Percentiles rank a stretch among this genome's conserved stretches.
Conservation (phyloP, 2,329 filamentous ascomycete species). For the Alternaria postmessia region DNA sequence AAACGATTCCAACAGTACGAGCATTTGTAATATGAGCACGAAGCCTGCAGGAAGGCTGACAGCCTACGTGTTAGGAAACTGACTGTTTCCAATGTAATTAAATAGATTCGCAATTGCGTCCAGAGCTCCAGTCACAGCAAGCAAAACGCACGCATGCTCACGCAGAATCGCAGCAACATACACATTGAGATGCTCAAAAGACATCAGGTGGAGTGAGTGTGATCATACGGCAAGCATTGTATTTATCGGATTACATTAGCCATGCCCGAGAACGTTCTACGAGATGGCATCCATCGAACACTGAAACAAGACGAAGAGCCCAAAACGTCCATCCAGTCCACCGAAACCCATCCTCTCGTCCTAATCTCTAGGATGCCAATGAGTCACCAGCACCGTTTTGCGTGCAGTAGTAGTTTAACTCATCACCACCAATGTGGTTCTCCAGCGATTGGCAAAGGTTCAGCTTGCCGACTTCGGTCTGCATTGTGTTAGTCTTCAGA, state of each 20-base stretch:
- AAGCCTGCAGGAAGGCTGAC: not conserved
- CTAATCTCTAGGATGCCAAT: constrained; percentile 11
- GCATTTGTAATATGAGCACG: not conserved
- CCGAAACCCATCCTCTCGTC: not conserved
- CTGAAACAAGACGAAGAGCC: not conserved
- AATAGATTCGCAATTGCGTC: not conserved
- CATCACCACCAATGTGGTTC: constrained; percentile 41
- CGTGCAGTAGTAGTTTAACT: constrained; percentile 39
- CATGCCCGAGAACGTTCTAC: not conserved
- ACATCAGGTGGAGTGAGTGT: not conserved
- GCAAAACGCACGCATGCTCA: too few relatives aligned
- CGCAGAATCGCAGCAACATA: too few relatives aligned
- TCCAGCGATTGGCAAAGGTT: constrained; percentile 32
- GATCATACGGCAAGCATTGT: not conserved
- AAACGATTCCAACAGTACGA: not conserved
- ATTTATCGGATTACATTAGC: not conserved
- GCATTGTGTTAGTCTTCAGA: not conserved
- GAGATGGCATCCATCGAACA: not conserved
- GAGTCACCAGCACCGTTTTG: constrained; percentile 28
- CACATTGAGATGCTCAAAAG: too few relatives aligned
- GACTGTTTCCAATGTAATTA: not conserved
- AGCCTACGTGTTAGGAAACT: not conserved
- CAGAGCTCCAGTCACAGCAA: too few relatives aligned
- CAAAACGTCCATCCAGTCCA: not conserved
- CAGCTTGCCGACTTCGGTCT: constrained; percentile 30